These are phyloP conservation scores for Podosphaera aphanis DNA, from an alignment of 2,329 filamentous ascomycete genomes.

Conservation along the genomic window DNA sequence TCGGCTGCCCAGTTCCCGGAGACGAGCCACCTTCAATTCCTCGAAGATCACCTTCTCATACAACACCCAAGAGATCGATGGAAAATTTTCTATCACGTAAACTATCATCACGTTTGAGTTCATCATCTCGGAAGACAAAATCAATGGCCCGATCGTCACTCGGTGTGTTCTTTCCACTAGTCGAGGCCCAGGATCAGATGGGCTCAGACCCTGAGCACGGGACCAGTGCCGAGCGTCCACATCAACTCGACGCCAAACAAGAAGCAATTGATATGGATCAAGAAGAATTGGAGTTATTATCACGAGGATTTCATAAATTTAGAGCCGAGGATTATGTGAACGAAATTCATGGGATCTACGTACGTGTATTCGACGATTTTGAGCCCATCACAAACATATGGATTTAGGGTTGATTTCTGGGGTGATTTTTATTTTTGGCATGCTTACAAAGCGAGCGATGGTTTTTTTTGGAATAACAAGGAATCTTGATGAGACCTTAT, in stretches of 20 bases:
- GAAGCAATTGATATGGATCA: constrained; percentile 40
- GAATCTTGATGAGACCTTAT: not conserved
- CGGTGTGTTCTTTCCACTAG: constrained; percentile 12
- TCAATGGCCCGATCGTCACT: constrained; percentile 30
- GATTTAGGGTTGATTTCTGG: not conserved
- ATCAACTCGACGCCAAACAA: constrained; percentile 30
- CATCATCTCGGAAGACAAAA: constrained; percentile 34
- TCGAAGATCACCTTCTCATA: constrained; percentile 61
- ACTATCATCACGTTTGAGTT: constrained; percentile 34
- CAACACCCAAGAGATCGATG: constrained; percentile 47
- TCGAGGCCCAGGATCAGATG: constrained; percentile 8
- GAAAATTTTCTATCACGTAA: constrained; percentile 32
- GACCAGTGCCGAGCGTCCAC: constrained; percentile 71
- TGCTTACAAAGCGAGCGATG: not conserved
- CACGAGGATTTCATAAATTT: constrained; percentile 49
- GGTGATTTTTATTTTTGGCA: not conserved
- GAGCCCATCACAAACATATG: not conserved
- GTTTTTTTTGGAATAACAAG: not conserved
- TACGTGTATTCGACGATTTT: constrained; percentile 11
- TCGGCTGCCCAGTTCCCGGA: constrained; percentile 21
- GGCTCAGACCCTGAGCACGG: constrained; percentile 31
- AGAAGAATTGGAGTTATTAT: constrained; percentile 46
- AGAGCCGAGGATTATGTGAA: constrained; percentile 61
- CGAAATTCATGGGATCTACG: constrained; percentile 45
- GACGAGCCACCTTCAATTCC: constrained; percentile 42